A percentile compares a stretch with the other conserved stretches of the same genome.
These are phyloP conservation scores for Delphinella strobiligena DNA, from an alignment of 2,329 filamentous ascomycete genomes.

Conservation along the genomic window DNA sequence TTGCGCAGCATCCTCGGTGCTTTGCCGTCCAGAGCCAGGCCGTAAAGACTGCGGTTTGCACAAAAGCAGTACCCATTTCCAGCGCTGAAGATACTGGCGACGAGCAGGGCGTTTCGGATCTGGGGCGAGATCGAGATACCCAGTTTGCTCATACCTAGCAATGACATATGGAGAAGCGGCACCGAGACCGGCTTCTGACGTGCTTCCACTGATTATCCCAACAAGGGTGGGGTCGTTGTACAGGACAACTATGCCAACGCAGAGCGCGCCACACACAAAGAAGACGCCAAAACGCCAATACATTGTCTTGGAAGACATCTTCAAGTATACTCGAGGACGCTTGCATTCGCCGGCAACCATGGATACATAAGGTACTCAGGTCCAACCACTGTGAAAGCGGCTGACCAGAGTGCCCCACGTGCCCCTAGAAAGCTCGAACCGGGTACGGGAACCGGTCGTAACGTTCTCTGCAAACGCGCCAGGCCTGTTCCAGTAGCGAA, in stretches of 20 bases:
- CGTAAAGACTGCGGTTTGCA: constrained; percentile 41
- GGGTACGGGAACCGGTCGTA: constrained; percentile 2
- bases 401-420: constrained; percentile 22
- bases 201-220: constrained; percentile 14
- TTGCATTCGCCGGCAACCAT: constrained; percentile 38
- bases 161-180: constrained; percentile 26
- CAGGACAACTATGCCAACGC: constrained; percentile 29
- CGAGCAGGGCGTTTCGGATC: constrained; percentile 23
- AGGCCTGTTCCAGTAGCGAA: constrained; percentile 27
- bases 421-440: constrained; percentile 25
- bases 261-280: constrained; percentile 35
- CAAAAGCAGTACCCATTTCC: constrained; percentile 46
- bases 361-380: constrained; percentile 37
- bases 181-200: constrained; percentile 12
- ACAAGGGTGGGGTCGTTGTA: constrained; percentile 18
- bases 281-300: constrained; percentile 36
- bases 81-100: constrained; percentile 45
- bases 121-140: constrained; percentile 32
- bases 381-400: constrained; percentile 34
- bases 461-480: constrained; percentile 18
- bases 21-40: constrained; percentile 39
- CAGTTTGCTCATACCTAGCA: constrained; percentile 32
- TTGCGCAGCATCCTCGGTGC: constrained; percentile 43
- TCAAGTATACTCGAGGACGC: constrained; percentile 33
- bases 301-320: constrained; percentile 37